Evolutionary conservation across 1,139 yeast genomes (phyloP), one percentile per base, ranked within the genome.

Genomic region (Hyphopichia burtonii): DNA sequence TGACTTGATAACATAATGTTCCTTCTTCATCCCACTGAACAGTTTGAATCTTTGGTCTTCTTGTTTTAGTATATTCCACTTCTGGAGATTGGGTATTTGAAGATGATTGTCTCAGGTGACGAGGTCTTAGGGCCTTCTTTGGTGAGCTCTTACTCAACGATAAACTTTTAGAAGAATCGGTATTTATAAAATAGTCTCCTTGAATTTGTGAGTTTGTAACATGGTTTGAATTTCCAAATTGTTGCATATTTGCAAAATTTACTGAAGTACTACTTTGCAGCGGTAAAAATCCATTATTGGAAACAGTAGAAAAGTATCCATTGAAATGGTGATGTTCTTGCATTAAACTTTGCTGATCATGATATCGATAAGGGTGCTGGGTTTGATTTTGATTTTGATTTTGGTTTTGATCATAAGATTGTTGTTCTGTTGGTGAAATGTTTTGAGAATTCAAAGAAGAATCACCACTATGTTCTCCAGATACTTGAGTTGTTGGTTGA

Each of bases 1-100:
- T 68, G 1, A 79, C 82, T 48, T 78, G 79, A 47, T 72, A 75
- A 45, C 79, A 74, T 5, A 68, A 50, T 0, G 80, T 75, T 16
- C 63, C 62, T 45, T 73, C 76, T 41, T 73, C 78, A 39, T 71
- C 77, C 80, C 80, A 75, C 43, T 49, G 67, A 1, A 71, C 67
- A n/a, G 78, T 74, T 5, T 72, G 68, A 27, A 74, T 60, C 39
- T 66, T 57, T 1, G 76, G 78, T 44, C 66, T 71, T 4, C 51
- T 42, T 3, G 54, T 49, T 40, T 51, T 55, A 1, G 53, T 45
- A 32, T 40, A 49, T 16, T 52, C 59, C 12, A 45, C 20, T 16
- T 35, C 36, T 38, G 30, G 42, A 15, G 36, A 39, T 41, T 19
- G 44, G 11, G 53, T 50, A 33, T 51, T 48, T 8, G 44, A 41